These are phyloP conservation scores for Vitis rotundifolia DNA, from an alignment of 164 flowering plant species.

Conservation along the genomic window DNA sequence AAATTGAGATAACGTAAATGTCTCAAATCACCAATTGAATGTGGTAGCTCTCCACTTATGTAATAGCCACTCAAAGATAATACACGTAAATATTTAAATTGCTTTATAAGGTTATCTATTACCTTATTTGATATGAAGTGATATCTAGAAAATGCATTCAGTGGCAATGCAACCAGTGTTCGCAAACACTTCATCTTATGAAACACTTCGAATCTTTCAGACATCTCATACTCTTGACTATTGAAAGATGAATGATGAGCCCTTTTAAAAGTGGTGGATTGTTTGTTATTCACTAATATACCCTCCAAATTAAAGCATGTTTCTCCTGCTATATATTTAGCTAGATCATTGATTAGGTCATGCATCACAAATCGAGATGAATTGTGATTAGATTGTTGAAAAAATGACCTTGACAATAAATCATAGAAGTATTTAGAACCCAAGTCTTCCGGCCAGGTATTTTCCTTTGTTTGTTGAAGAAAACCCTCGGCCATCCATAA, in stretches of 20 bases:
- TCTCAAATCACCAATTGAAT: not conserved
- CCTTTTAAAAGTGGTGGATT: no score
- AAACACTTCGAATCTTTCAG: not conserved
- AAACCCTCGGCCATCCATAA: constrained; percentile 14
- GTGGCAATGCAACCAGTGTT: no score
- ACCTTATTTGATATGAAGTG: no score
- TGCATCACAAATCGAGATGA: not conserved
- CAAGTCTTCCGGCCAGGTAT: not conserved
- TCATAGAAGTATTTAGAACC: not conserved
- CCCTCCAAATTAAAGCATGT: no score
- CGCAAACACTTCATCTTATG: not conserved
- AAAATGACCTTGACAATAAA: not conserved
- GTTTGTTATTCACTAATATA: no score
- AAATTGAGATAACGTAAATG: constrained; percentile 12
- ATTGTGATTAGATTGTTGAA: not conserved
- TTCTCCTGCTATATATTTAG: not conserved
- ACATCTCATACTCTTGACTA: no score
- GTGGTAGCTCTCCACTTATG: not conserved
- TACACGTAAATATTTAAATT: no score
- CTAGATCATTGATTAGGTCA: constrained; percentile 6
- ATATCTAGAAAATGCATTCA: no score
- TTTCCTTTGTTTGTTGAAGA: not conserved
- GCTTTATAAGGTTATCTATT: no score
- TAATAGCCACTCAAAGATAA: no score
- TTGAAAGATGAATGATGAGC: not conserved